Conservation (phyloP, 305 asterid species). For the Solanum aculeatissimum region DNA sequence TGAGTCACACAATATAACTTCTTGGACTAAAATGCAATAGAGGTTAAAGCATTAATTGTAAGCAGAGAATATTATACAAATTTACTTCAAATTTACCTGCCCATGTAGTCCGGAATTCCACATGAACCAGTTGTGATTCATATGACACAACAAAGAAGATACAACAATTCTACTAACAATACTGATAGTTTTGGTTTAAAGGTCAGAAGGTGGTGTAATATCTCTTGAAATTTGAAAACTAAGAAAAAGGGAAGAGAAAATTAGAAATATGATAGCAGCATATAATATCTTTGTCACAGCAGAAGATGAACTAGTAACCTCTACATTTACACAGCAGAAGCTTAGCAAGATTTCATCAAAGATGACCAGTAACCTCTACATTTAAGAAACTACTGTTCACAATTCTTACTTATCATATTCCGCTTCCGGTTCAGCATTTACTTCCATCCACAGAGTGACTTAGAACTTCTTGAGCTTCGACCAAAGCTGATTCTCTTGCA, state of each 20-base stretch:
- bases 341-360: not conserved
- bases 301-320: no score
- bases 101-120: slow-evolving; percentile 39
- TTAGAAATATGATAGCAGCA: no score
- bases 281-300: no score
- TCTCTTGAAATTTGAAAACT: not conserved
- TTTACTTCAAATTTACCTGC: slow-evolving; percentile 51
- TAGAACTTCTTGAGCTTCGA: slow-evolving; percentile 57
- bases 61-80: no score
- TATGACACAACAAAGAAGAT: no score
- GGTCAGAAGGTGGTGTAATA: not conserved
- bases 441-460: slow-evolving; percentile 15
- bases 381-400: not conserved
- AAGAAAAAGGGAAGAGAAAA: no score
- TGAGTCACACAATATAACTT: not conserved
- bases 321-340: not conserved
- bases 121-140: no score
- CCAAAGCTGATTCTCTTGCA: slow-evolving; percentile 56
- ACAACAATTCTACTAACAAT: not conserved
- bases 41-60: no score
- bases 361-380: not conserved
- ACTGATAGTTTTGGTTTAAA: not conserved
- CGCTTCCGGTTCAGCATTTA: slow-evolving; percentile 2
- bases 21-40: not conserved
- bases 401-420: not conserved